These are phyloP conservation scores for Thinopyrum elongatum DNA, from an alignment of 176 grass and related monocot genomes.

Conservation along the genomic window DNA sequence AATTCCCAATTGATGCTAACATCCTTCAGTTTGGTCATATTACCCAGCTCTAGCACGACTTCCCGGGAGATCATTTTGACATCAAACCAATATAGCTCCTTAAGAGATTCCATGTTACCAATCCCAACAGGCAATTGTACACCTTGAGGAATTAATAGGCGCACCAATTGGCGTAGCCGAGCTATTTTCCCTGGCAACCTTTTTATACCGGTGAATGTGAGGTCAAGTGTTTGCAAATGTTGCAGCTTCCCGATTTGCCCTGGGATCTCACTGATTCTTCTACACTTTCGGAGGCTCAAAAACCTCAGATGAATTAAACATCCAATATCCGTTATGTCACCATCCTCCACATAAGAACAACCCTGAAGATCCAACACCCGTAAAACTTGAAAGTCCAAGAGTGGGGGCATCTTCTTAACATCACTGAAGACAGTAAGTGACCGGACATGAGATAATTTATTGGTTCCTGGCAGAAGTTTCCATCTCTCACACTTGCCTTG, in stretches of 20 bases:
- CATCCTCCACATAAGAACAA: not conserved
- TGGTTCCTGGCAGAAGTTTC: not conserved
- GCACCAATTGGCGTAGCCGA: slow-evolving; percentile 19
- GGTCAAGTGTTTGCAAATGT: slow-evolving; percentile 22
- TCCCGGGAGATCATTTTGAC: not conserved
- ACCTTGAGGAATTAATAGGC: not conserved
- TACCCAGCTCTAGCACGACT: slow-evolving; percentile 8
- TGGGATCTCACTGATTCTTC: slow-evolving; percentile 5
- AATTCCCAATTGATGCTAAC: not conserved
- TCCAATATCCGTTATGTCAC: slow-evolving; percentile 27
- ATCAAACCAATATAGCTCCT: slow-evolving; percentile 22
- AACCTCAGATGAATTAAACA: slow-evolving; percentile 32
- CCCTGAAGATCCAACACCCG: slow-evolving; percentile 22
- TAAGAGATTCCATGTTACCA: slow-evolving; percentile 11
- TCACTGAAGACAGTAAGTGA: slow-evolving; percentile 29
- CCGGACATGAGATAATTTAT: not conserved
- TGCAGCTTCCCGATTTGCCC: slow-evolving; percentile 18
- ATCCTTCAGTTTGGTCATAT: slow-evolving; percentile 28
- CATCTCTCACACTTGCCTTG: not conserved
- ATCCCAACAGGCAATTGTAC: slow-evolving; percentile 26
- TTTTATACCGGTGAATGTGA: slow-evolving; percentile 12
- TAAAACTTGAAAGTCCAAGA: slow-evolving; percentile 24
- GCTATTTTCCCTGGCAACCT: not conserved
- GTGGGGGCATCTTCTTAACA: slow-evolving; percentile 9
- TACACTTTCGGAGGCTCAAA: slow-evolving; percentile 7